A percentile compares a stretch with the other conserved stretches of the same genome.
Evolutionary conservation across 2,329 filamentous ascomycete genomes (phyloP).

Genomic region (Pseudogymnoascus sp.): DNA sequence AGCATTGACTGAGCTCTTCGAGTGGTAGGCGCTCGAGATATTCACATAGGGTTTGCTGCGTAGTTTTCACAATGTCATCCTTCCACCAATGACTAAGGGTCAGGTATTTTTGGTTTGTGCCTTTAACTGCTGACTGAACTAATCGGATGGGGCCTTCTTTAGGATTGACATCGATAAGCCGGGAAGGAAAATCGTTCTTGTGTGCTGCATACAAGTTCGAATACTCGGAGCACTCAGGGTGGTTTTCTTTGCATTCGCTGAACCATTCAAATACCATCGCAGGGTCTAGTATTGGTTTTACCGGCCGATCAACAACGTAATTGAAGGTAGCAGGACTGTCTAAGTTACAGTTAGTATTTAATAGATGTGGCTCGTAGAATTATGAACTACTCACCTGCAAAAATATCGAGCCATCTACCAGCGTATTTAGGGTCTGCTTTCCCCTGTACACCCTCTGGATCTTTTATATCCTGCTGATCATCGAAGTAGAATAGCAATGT

Average conservation of each 20-base stretch:
- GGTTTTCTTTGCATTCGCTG: not conserved
- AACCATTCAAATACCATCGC: not conserved
- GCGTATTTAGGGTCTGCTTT: not conserved
- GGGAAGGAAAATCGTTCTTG: not conserved
- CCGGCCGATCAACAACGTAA: not conserved
- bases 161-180: not conserved
- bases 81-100: not conserved
- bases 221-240: not conserved
- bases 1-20: not conserved
- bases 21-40: not conserved
- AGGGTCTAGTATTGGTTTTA: not conserved
- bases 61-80: not conserved
- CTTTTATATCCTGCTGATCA: not conserved
- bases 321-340: not conserved
- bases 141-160: not conserved
- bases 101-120: not conserved
- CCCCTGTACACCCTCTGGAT: not conserved
- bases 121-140: not conserved
- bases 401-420: not conserved
- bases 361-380: not conserved
- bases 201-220: not conserved
- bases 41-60: not conserved
- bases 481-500: not conserved
- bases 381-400: not conserved
- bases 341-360: not conserved